Conservation (phyloP, 1,284 basidiomycete species). For the Pseudozyma thailandica region DNA sequence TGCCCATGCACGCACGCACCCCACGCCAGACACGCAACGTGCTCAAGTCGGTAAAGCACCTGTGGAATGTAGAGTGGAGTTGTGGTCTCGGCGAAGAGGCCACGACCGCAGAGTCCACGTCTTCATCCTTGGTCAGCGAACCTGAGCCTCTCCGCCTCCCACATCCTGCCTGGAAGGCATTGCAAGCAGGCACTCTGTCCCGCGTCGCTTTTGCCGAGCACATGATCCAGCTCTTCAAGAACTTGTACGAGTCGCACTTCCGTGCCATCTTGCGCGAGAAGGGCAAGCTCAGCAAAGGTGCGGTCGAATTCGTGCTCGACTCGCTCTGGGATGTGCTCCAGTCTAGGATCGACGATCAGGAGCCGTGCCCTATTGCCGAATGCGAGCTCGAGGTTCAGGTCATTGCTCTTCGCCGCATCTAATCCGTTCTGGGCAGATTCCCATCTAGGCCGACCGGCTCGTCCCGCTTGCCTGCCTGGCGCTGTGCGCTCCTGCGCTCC, state of each 20-base stretch:
- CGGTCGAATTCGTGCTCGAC: slow-evolving; percentile 68
- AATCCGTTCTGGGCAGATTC: not conserved
- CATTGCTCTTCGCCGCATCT: slow-evolving; percentile 63
- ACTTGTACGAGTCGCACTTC: slow-evolving; percentile 69
- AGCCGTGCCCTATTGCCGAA: slow-evolving; percentile 46
- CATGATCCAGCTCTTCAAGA: slow-evolving; percentile 67
- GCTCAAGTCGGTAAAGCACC: slow-evolving; percentile 65
- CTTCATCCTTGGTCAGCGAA: slow-evolving; percentile 43
- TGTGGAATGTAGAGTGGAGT: slow-evolving; percentile 68
- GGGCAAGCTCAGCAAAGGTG: slow-evolving; percentile 67
- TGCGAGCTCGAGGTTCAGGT: slow-evolving; percentile 68
- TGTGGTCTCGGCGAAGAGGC: slow-evolving; percentile 60
- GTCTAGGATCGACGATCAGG: slow-evolving; percentile 45
- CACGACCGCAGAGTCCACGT: slow-evolving; percentile 14
- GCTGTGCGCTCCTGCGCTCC: too few relatives aligned
- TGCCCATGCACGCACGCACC: slow-evolving; percentile 69
- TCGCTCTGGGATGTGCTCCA: slow-evolving; percentile 68
- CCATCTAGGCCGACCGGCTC: too few relatives aligned
- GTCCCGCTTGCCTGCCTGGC: too few relatives aligned
- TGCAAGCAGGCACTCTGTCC: slow-evolving; percentile 67
- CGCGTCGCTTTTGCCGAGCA: slow-evolving; percentile 68
- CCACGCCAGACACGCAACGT: slow-evolving; percentile 67
- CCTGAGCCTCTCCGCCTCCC: slow-evolving; percentile 61
- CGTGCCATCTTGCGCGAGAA: slow-evolving; percentile 66
- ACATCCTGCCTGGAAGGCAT: slow-evolving; percentile 69